Percentiles rank a stretch among this genome's conserved stretches.
These are phyloP conservation scores for Leishmania braziliensis DNA, from an alignment of 208 protist species.

Conservation along the genomic window DNA sequence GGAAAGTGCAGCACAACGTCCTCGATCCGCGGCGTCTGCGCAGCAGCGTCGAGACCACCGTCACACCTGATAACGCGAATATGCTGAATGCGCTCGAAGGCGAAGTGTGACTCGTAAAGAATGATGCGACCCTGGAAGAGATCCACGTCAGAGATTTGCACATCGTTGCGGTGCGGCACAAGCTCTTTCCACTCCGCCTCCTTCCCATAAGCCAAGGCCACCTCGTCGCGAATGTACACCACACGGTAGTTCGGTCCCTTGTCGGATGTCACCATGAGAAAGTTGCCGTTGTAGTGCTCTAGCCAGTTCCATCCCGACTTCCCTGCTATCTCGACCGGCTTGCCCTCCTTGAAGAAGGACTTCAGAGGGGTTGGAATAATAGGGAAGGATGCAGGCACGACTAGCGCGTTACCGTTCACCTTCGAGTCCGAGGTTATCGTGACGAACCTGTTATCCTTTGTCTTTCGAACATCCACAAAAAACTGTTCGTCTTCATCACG, in stretches of 20 bases:
- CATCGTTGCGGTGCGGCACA: conserved; percentile 81
- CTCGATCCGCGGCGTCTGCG: conserved; percentile 42
- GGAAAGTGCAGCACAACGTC: conserved; percentile 91
- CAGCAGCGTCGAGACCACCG: conserved; percentile 66
- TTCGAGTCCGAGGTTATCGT: conserved; percentile 92
- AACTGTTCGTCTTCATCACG: conserved; percentile 88
- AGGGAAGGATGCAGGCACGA: conserved; percentile 86
- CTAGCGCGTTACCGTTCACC: conserved; percentile 65
- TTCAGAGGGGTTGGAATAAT: conserved; percentile 68
- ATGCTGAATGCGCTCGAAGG: conserved; percentile 85
- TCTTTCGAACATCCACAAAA: conserved; percentile 91
- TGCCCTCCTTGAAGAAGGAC: conserved; percentile 69
- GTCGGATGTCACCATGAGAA: conserved; percentile 88
- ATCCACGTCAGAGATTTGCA: conserved; percentile 88
- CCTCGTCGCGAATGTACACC: conserved; percentile 82
- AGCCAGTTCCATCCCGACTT: conserved; percentile 88
- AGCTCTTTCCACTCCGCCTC: conserved; percentile 83
- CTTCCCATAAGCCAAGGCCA: conserved; percentile 65
- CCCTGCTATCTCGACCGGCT: conserved; percentile 78
- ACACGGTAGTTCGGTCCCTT: conserved; percentile 82
- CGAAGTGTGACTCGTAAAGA: conserved; percentile 81
- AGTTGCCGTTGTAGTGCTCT: conserved; percentile 86
- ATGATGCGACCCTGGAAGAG: conserved; percentile 81
- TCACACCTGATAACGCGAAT: conserved; percentile 86
- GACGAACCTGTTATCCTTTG: conserved; percentile 85